Evolutionary conservation across 2,329 filamentous ascomycete species (phyloP), one percentile per base, ranked within the genome.

Genomic region (Madurella fahalii): DNA sequence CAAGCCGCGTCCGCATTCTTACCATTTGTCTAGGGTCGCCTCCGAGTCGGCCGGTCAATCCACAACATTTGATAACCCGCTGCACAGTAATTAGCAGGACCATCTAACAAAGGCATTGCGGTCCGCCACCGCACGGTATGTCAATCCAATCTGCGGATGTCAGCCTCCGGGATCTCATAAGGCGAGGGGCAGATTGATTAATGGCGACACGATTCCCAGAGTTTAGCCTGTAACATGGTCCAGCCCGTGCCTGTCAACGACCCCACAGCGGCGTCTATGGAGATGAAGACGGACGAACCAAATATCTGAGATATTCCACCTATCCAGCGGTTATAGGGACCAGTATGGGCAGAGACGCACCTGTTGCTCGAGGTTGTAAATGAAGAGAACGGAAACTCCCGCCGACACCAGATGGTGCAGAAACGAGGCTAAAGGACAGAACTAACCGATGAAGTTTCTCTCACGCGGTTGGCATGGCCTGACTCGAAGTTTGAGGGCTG

Each of bases 211-310:
- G 47, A 40, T 18, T 17, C 20, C 49, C 43, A 13, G 40, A 57
- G 39, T 61, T 61, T 60, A 61, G 60, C 56, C 60, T 55, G 58
- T 56, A 52, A 1, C 37, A 11, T 9, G 34, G 34, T n/a, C 34
- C 34, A 37, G 34, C 34, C 25, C 25, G n/a, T 11, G 40, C 13
- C 25, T 25, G 25, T 25, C 25, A 7, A 25, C 25, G 40, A 39
- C 34, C 46, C n/a, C 46, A 49, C 9, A 16, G 8, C 40, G 15
- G 20, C 42, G 20, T 25, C 25, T 25, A 25, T 25, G 25, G 25
- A 25, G 25, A 25, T 25, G 25, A 25, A 25, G 25, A 25, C 25
- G 25, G 25, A 25, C 25, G 25, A 25, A 25, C 25, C 25, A 45
- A 18, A 31, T n/a, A 17, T 31, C 34, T 34, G 40, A 34, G 40